Base-by-base conservation (phyloP, 202 grass and related monocot genomes). In the Panicum virgatum region DNA sequence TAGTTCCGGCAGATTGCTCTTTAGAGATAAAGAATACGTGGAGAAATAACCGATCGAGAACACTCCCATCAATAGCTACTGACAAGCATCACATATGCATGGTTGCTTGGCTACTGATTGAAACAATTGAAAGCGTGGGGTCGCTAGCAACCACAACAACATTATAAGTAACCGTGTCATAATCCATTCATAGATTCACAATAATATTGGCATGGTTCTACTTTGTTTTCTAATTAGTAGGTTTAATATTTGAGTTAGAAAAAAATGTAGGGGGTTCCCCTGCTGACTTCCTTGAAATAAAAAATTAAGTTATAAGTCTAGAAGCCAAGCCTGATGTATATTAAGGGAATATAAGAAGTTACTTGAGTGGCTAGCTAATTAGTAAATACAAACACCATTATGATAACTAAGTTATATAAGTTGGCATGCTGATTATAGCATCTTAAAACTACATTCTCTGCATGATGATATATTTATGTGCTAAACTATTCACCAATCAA, bases 341-440 rank as follows among this genome's bases (percentile, higher is more conserved):
- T 34, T 26, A 36, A 51, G 4, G 26, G 26, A 48, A 72, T 26
- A 70, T 16, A 51, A 51, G 29, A 18, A 13, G 7, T 30, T 12
- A 16, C 14, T 47, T 47, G 13, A 18, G 12, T 30, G 26, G 14
- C n/a, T n/a, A n/a, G 12, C 15, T 67, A 22, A 40, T 42, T 69
- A 25, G 40, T 71, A 46, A 29, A 47, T 47, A 39, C 18, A 39
- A n/a, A 48, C 5, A 5, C 43, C 26, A 5, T 15, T 16, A 59
- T 45, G n/a, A 84, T 75, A 58, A 36, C 36, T 38, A 1, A 13
- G 14, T 30, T 36, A 9, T 59, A 54, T 54, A 58, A 26, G 22
- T 11, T 58, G 66, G 56, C 36, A 15, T 77, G 56, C 57, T 48
- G 56, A 46, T 82, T 46, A n/a, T n/a, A 64, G 64, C 36, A 27